Percentiles rank a stretch among this genome's conserved stretches.
phyloP scores from a whole-genome alignment of 345 rosid genomes.

The Sonneratia alba region DNA sequence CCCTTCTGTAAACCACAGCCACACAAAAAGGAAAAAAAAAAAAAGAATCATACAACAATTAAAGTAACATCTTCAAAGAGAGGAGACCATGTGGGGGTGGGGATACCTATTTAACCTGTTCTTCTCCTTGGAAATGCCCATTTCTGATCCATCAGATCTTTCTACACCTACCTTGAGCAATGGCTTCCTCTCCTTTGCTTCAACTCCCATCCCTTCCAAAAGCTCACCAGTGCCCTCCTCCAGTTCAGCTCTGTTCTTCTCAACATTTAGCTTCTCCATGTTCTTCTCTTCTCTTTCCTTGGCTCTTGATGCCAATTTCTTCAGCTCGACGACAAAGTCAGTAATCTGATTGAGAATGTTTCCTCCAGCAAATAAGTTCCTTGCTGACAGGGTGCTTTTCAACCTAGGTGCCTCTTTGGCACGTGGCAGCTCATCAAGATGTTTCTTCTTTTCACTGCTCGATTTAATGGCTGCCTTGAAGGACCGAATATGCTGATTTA shows the following conservation, averaged over 20 bases:
- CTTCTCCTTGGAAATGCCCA: slow-evolving; percentile 44
- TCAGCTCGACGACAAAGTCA: slow-evolving; percentile 71
- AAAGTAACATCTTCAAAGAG: not conserved
- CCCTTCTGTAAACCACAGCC: slow-evolving; percentile 23
- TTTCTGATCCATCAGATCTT: slow-evolving; percentile 22
- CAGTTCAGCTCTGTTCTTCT: slow-evolving; percentile 6
- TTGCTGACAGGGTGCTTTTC: slow-evolving; percentile 66
- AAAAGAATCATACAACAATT: not conserved
- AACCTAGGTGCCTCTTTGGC: slow-evolving; percentile 37
- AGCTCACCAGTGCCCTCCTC: slow-evolving; percentile 23
- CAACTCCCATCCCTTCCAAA: slow-evolving; percentile 22
- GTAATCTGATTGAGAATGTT: slow-evolving; percentile 68
- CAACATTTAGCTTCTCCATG: slow-evolving; percentile 18
- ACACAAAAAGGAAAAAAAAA: not conserved
- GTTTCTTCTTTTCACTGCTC: slow-evolving; percentile 45
- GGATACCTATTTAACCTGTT: slow-evolving; percentile 42
- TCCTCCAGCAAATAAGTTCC: slow-evolving; percentile 72
- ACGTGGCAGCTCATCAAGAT: slow-evolving; percentile 16
- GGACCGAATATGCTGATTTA: slow-evolving; percentile 31
- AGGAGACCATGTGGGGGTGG: not conserved
- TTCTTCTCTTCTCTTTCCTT: slow-evolving; percentile 60
- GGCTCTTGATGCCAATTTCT: slow-evolving; percentile 61
- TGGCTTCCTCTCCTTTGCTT: slow-evolving; percentile 51
- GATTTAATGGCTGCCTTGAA: slow-evolving; percentile 47
- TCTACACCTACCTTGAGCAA: slow-evolving; percentile 35